Percentiles rank a stretch among this genome's conserved stretches.
Evolutionary conservation across 345 rosid genomes (phyloP).

Genomic region (Erysimum cheiranthoides): DNA sequence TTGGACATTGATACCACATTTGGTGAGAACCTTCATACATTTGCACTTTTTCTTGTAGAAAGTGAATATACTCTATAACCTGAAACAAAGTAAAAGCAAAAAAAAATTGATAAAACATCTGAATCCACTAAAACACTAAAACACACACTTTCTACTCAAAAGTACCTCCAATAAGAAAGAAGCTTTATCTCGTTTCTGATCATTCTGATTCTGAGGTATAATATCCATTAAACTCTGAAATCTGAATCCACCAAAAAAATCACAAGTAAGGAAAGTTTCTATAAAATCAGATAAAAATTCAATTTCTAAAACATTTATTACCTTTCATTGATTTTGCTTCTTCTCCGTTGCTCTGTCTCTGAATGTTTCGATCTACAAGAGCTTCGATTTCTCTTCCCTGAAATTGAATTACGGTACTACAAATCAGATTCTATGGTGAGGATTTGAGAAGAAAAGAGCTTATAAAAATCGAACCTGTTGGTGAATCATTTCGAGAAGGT

Average conservation of each 20-base stretch:
- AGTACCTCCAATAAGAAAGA: constrained; percentile 75
- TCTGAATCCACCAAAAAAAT: constrained; percentile 47
- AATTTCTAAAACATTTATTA: neutral
- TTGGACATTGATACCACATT: constrained; percentile 66
- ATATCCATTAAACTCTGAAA: constrained; percentile 83
- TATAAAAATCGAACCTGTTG: constrained; percentile 48
- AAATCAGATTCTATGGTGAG: too few relatives aligned
- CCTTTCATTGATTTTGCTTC: constrained; percentile 93
- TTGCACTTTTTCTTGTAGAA: constrained; percentile 72
- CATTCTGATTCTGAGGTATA: constrained; percentile 77
- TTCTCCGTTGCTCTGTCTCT: constrained; percentile 86
- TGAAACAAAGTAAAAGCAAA: constrained; percentile 28
- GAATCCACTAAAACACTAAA: neutral
- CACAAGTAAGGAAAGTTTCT: neutral
- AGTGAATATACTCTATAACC: constrained; percentile 86
- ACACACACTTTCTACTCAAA: constrained; percentile 13
- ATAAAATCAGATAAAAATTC: neutral
- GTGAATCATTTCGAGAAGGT: constrained; percentile 44
- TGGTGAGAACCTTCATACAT: constrained; percentile 71
- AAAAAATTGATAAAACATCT: neutral
- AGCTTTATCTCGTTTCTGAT: constrained; percentile 87
- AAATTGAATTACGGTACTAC: too few relatives aligned
- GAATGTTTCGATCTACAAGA: constrained; percentile 74
- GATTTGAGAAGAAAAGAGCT: too few relatives aligned
- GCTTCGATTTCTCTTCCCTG: constrained; percentile 54